Conservation (phyloP, 345 rosid genomes). For the Kernera saxatilis region DNA sequence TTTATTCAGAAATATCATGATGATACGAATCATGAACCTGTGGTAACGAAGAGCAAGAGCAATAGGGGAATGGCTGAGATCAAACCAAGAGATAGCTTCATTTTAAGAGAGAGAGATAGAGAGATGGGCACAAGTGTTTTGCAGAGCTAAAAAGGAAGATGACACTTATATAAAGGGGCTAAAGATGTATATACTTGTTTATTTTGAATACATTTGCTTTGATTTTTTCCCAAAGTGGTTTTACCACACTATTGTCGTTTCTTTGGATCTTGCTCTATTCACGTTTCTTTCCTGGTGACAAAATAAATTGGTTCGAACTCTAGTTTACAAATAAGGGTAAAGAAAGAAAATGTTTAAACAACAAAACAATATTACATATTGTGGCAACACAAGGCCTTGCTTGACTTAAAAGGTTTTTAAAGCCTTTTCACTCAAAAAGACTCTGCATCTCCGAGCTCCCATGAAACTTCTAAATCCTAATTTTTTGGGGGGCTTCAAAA, state of each 20-base stretch:
- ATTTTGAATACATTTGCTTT: not conserved
- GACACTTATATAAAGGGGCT: not conserved
- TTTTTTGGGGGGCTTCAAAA: constrained; percentile 10
- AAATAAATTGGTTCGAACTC: too few species aligned
- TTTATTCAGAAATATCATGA: not conserved
- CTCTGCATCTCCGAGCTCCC: constrained; percentile 15
- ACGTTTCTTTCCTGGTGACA: not conserved
- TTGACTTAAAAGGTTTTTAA: not conserved
- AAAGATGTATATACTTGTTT: not conserved
- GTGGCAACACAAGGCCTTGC: not conserved
- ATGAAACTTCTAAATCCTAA: constrained; percentile 16
- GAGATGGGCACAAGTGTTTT: not conserved
- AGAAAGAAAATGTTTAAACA: not conserved
- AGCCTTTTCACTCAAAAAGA: constrained; percentile 13
- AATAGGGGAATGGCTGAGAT: not conserved
- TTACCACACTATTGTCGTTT: constrained; percentile 13
- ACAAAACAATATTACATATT: constrained; percentile 26
- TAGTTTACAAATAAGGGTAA: not conserved
- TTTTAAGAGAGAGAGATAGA: not conserved
- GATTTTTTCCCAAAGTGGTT: not conserved
- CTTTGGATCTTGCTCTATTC: constrained; percentile 2
- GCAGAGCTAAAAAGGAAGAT: constrained; percentile 1
- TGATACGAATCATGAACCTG: constrained; percentile 12
- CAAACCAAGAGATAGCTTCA: constrained; percentile 17
- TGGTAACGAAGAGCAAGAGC: constrained; percentile 13